Percentiles rank a stretch among this genome's conserved stretches.
phyloP scores from a whole-genome alignment of 2,329 filamentous ascomycete species.

The Dactylonectria estremocensis region DNA sequence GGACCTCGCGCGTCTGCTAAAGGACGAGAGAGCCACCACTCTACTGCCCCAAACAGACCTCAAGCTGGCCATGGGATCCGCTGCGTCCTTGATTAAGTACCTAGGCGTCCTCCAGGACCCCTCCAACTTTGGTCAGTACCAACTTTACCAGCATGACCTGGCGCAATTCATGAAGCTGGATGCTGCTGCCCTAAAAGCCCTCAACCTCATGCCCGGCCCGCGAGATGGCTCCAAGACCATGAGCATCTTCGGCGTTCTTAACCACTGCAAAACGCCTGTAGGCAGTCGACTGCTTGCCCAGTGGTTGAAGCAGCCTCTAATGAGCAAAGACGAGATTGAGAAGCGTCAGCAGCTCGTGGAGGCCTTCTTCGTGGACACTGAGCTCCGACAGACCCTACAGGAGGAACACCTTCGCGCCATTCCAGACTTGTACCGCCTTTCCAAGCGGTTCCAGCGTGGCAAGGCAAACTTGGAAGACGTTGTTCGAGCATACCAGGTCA shows the following conservation, averaged over 20 bases:
- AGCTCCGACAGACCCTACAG: conserved; percentile 95
- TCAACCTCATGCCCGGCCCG: conserved; percentile 97
- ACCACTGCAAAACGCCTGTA: conserved; percentile 97
- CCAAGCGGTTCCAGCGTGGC: conserved; percentile 94
- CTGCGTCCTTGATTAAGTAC: conserved; percentile 94
- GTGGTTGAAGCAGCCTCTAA: conserved; percentile 97
- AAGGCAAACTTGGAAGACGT: conserved; percentile 96
- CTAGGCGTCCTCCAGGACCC: conserved; percentile 90
- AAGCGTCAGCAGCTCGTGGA: conserved; percentile 94
- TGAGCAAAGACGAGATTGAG: conserved; percentile 91
- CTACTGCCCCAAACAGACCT: conserved; percentile 91
- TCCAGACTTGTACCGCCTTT: conserved; percentile 92
- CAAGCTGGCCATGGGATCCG: conserved; percentile 96
- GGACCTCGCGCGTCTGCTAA: conserved; percentile 88
- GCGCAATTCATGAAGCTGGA: conserved; percentile 99
- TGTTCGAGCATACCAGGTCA: conserved; percentile 93
- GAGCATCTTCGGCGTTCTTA: conserved; percentile 94
- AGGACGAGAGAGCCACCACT: conserved; percentile 85
- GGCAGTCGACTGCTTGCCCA: conserved; percentile 92
- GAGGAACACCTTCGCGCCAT: conserved; percentile 95
- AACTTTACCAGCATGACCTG: conserved; percentile 96
- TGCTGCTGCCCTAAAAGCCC: conserved; percentile 90
- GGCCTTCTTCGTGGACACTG: conserved; percentile 93
- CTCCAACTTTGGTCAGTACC: conserved; percentile 97
- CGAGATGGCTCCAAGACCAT: conserved; percentile 97